These are phyloP conservation scores for Peziza echinospora DNA, from an alignment of 495 filamentous ascomycete genomes.

Conservation along the genomic window DNA sequence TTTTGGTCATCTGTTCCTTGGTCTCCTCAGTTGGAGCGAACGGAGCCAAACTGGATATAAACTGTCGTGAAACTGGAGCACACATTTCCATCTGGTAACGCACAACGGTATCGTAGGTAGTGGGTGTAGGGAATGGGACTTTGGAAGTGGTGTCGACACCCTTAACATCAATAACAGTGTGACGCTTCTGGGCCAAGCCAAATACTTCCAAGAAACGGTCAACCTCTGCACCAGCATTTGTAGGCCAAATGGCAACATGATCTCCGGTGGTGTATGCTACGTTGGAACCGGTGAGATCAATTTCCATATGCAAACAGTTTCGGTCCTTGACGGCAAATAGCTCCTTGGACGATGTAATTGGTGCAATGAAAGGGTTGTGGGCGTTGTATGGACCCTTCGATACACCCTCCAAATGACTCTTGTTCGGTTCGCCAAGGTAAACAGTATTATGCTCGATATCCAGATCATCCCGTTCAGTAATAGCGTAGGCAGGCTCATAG, in stretches of 20 bases:
- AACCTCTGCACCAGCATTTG: slow-evolving; percentile 80
- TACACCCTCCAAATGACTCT: slow-evolving; percentile 70
- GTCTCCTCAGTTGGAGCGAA: slow-evolving; percentile 71
- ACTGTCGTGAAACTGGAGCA: slow-evolving; percentile 88
- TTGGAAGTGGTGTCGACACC: slow-evolving; percentile 88
- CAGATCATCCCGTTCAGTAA: slow-evolving; percentile 54
- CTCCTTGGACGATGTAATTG: slow-evolving; percentile 74
- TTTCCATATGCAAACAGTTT: slow-evolving; percentile 94
- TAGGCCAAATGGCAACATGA: slow-evolving; percentile 94
- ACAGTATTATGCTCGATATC: slow-evolving; percentile 62
- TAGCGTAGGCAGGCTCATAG: slow-evolving; percentile 80
- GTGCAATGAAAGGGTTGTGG: slow-evolving; percentile 92
- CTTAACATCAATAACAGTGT: slow-evolving; percentile 75
- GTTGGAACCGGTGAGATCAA: slow-evolving; percentile 70
- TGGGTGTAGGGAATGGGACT: slow-evolving; percentile 92
- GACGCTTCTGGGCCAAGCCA: slow-evolving; percentile 49
- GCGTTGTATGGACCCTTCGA: slow-evolving; percentile 84
- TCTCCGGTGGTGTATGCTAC: slow-evolving; percentile 89
- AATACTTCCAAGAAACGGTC: slow-evolving; percentile 71
- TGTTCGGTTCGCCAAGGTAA: slow-evolving; percentile 91
- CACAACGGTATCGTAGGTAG: slow-evolving; percentile 80
- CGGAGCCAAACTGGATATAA: slow-evolving; percentile 62
- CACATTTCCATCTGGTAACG: slow-evolving; percentile 97
- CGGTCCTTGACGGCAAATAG: slow-evolving; percentile 78
- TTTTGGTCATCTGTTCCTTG: slow-evolving; percentile 69